Base-by-base conservation (phyloP, 2,329 filamentous ascomycete species). In the Catunica adiposa region DNA sequence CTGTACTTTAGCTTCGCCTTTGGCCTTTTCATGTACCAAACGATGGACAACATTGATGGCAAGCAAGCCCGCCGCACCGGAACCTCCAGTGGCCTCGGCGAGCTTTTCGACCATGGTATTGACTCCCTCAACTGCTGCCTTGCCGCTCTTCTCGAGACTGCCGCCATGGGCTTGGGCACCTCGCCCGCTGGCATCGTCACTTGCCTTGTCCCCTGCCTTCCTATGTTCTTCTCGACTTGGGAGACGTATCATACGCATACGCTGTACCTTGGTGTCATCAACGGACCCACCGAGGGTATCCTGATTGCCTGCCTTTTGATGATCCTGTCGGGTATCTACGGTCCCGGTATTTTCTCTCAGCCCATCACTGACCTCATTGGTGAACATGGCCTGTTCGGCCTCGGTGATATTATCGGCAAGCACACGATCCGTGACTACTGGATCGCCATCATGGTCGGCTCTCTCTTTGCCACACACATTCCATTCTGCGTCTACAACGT, bases 181-280 rank as follows among this genome's bases (percentile, higher is more conserved):
- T 87, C 86, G 17, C 83, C 82, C 60, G 80, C 87, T 20, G 92
- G 92, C 61, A 84, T 92, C 57, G 94, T 95, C 67, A 97, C 92
- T 1, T 89, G 89, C 1, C 73, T 98, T 46, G 82, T 90, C 59
- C 92, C 92, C 1, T 94, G 89, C 63, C 73, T 98, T 47, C 87
- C 92, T 59, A 98, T 98, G 92, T 98, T 95, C 75, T 96, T 98
- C 71, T 96, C 90, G 2, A 98, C 92, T 1, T 98, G 92, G 92
- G 92, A 98, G 71, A 98, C 92, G 1, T 98, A 96, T 68, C 92
- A 98, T 70, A 96, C 92, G 3, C 92, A 98, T 68, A 97, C 92
- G 0, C 74, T 98, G 4, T 98, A 95, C 68, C 80, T 98, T 11
- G 92, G 92, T 56, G 88, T 90, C 67, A 85, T 98, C 78, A 98